Evolutionary conservation across 208 protist species (phyloP).

Genomic region (Trypanosoma mega): DNA sequence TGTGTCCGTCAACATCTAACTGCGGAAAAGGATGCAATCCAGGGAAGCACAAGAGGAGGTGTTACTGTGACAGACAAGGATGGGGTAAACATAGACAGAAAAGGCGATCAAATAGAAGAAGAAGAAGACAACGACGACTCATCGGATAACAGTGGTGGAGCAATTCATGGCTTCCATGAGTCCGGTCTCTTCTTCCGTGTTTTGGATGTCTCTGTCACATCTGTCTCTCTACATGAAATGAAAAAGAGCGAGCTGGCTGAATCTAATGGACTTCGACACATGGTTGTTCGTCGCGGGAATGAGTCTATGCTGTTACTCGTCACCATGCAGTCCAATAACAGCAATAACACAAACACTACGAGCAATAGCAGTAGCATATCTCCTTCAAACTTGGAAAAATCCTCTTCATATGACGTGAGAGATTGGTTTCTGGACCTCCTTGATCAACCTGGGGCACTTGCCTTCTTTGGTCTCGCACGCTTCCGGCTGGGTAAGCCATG

Average conservation of each 20-base stretch:
- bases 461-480: constrained; percentile 49
- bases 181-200: constrained; percentile 62
- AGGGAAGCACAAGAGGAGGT: neutral
- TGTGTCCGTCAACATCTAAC: constrained; percentile 30
- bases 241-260: constrained; percentile 27
- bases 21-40: neutral
- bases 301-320: constrained; percentile 51
- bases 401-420: constrained; percentile 17
- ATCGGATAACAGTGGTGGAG: constrained; percentile 2
- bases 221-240: constrained; percentile 42
- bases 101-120: no score
- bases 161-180: constrained; percentile 24
- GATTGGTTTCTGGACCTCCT: constrained; percentile 45
- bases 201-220: constrained; percentile 43
- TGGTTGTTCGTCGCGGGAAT: constrained; percentile 50
- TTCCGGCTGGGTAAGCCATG: constrained; percentile 42
- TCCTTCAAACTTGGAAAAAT: no score
- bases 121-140: no score
- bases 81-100: no score
- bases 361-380: no score
- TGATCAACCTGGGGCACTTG: constrained; percentile 34
- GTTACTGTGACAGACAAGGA: no score
- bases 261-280: constrained; percentile 33
- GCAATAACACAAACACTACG: neutral
- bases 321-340: constrained; percentile 16